These are phyloP conservation scores for Secale cereale DNA, from an alignment of 176 grass and related monocot species.

Conservation along the genomic window DNA sequence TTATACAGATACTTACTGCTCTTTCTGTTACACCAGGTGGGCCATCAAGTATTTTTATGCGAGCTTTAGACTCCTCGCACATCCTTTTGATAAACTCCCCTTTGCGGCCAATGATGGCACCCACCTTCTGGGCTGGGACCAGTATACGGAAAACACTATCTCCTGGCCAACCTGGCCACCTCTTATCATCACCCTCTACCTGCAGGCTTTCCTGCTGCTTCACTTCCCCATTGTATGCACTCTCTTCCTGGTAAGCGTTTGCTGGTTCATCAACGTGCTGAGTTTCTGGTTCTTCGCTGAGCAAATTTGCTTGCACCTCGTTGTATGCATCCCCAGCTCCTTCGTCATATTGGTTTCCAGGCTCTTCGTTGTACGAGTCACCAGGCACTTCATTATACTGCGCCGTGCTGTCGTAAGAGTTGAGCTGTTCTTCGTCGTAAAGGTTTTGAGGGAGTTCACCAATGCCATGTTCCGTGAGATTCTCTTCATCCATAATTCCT, in stretches of 20 bases:
- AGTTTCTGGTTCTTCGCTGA: conserved; percentile 19
- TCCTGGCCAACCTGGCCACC: conserved; percentile 91
- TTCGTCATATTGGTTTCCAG: conserved; percentile 17
- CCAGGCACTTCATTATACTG: conserved; percentile 20
- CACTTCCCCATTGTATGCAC: conserved; percentile 34
- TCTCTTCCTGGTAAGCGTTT: conserved; percentile 28
- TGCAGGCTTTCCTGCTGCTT: conserved; percentile 4
- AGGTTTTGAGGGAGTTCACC: conserved; percentile 11
- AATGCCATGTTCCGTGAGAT: conserved; percentile 16
- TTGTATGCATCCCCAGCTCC: conserved; percentile 18
- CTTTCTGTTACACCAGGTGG: conserved; percentile 78
- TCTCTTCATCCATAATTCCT: conserved; percentile 69
- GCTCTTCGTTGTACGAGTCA: neutral
- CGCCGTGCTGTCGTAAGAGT: neutral
- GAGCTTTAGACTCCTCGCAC: conserved; percentile 80
- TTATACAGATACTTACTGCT: conserved; percentile 61
- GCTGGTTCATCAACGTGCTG: conserved; percentile 30
- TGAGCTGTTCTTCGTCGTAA: conserved; percentile 21
- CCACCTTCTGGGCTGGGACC: conserved; percentile 81
- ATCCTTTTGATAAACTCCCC: conserved; percentile 94
- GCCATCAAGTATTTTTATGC: conserved; percentile 90
- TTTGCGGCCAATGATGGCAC: conserved; percentile 91
- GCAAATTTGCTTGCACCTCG: conserved; percentile 20
- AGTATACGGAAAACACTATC: conserved; percentile 89
- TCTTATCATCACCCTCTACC: conserved; percentile 46